A percentile compares a stretch with the other conserved stretches of the same genome.
Conservation (phyloP, 306 rosid genomes). For the Canavalia ensiformis region DNA sequence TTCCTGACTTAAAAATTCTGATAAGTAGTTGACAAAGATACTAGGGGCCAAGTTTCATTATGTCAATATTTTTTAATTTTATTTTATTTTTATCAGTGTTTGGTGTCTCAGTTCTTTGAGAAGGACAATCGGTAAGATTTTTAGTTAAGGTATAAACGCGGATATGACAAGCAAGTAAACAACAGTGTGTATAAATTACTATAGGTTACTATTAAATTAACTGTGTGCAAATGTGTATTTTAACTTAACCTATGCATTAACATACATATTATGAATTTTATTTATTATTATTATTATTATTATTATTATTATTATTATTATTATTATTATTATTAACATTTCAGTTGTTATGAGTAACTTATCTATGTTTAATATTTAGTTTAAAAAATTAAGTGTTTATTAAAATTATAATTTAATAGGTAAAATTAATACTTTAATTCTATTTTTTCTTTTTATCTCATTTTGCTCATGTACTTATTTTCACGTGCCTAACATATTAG, state of each 20-base stretch:
- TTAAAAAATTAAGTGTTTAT: background rate
- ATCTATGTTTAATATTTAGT: background rate
- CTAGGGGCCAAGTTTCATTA: background rate
- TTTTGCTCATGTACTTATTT: too few relatives aligned
- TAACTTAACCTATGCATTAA: too few relatives aligned
- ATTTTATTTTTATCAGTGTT: background rate
- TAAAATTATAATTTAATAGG: background rate
- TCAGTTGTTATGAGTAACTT: too few relatives aligned
- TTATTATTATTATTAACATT: too few relatives aligned
- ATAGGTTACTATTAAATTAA: background rate
- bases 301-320: too few relatives aligned
- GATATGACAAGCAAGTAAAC: background rate
- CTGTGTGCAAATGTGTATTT: too few relatives aligned
- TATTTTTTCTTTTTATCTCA: too few relatives aligned
- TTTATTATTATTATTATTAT: too few relatives aligned
- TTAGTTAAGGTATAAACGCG: background rate
- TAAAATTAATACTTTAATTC: too few relatives aligned
- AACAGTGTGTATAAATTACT: background rate
- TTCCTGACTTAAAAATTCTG: background rate
- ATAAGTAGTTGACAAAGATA: background rate
- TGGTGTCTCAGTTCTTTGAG: background rate
- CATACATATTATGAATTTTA: too few relatives aligned
- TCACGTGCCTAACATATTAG: too few relatives aligned
- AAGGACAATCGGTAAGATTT: background rate
- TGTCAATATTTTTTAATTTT: background rate